Evolutionary conservation across 345 rosid species (phyloP).

Genomic region (Rhizophora mangle): DNA sequence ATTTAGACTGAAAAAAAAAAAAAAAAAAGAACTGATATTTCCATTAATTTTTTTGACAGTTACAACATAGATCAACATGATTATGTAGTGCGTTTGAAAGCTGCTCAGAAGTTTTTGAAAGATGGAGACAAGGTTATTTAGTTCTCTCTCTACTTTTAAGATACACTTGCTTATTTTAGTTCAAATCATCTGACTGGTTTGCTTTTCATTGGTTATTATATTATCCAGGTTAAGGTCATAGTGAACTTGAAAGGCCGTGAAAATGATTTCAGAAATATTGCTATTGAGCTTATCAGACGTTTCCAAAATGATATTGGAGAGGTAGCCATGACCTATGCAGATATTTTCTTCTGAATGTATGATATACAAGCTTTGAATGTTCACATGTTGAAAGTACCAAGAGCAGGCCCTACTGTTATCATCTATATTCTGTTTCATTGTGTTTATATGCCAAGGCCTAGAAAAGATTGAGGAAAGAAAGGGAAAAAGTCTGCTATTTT

Average conservation of each 20-base stretch:
- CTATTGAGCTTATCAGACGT: conserved; percentile 77
- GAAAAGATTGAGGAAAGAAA: neutral
- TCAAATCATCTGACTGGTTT: neutral
- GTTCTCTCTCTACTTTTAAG: conserved; percentile 5
- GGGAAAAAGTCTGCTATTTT: neutral
- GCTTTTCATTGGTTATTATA: conserved; percentile 7
- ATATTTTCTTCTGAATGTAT: neutral
- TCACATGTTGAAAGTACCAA: neutral
- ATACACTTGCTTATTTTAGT: neutral
- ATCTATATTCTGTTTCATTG: too few species aligned
- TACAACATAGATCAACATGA: conserved; percentile 95
- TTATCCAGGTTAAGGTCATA: conserved; percentile 78
- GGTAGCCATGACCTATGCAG: conserved; percentile 35
- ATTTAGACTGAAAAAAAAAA: neutral
- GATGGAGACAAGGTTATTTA: conserved; percentile 87
- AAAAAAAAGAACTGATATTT: neutral
- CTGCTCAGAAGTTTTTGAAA: conserved; percentile 76
- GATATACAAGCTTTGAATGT: neutral
- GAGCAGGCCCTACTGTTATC: neutral
- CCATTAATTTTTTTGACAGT: conserved; percentile 38
- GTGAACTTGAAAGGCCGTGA: conserved; percentile 94
- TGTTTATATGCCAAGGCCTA: neutral
- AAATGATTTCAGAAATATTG: conserved; percentile 80
- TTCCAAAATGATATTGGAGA: conserved; percentile 90
- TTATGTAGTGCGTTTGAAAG: conserved; percentile 75